These are phyloP conservation scores for Aspergillus bombycis DNA, from an alignment of 2,329 filamentous ascomycete species.

Conservation along the genomic window DNA sequence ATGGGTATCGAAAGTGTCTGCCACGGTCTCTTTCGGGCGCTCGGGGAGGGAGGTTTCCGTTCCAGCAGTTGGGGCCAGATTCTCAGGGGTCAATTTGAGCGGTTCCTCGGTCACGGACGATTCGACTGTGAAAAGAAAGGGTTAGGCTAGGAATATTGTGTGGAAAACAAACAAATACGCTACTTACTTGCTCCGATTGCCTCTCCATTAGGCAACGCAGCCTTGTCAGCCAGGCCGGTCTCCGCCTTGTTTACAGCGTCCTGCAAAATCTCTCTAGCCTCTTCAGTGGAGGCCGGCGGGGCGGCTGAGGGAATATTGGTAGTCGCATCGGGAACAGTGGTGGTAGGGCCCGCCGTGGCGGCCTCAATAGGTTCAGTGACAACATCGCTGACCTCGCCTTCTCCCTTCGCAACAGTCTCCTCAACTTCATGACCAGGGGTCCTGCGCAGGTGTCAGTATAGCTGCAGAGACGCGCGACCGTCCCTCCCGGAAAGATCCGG, in stretches of 20 bases:
- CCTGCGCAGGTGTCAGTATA: conserved; percentile 16
- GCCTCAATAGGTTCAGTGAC: conserved; percentile 17
- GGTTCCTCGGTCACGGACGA: conserved; percentile 10
- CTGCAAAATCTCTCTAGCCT: conserved; percentile 8
- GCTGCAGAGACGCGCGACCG: neutral
- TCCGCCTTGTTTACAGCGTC: conserved; percentile 14
- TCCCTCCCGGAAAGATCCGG: neutral
- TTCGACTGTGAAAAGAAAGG: neutral
- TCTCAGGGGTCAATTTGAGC: conserved; percentile 11
- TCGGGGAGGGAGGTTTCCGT: conserved; percentile 22
- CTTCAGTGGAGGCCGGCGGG: conserved; percentile 13
- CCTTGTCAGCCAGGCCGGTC: conserved; percentile 8
- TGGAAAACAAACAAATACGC: neutral
- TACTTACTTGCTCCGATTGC: neutral
- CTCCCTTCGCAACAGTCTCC: conserved; percentile 24
- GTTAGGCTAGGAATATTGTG: neutral
- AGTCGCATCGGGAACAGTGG: conserved; percentile 25
- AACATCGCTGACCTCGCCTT: conserved; percentile 23
- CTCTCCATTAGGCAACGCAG: conserved; percentile 1
- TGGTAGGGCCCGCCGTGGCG: conserved; percentile 19
- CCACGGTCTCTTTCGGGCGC: conserved; percentile 21
- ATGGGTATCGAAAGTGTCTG: conserved; percentile 28
- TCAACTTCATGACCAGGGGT: conserved; percentile 26
- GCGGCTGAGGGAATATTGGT: conserved; percentile 13
- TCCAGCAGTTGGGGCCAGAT: conserved; percentile 13